Conservation (phyloP, 129 eudicot species). For the Cynara cardunculus region DNA sequence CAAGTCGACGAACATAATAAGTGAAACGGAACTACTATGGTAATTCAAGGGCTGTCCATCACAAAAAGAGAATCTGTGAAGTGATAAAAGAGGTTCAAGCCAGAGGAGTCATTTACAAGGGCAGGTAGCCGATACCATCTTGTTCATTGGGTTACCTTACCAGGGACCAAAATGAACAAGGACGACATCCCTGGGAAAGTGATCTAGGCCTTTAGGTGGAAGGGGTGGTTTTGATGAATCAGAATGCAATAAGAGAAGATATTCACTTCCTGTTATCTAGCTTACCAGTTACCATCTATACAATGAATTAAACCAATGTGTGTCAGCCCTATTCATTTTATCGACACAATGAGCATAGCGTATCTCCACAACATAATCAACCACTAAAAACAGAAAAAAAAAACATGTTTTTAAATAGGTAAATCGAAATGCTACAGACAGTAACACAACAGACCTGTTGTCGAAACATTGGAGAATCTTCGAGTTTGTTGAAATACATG, state of each 20-base stretch:
- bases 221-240: not conserved
- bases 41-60: not conserved
- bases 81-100: not conserved
- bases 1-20: not conserved
- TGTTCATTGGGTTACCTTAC: not conserved
- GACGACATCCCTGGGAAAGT: too few species aligned
- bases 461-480: constrained; percentile 94
- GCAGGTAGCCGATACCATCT: not conserved
- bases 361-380: not conserved
- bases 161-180: too few species aligned
- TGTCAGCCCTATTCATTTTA: not conserved
- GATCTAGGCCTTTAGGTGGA: too few species aligned
- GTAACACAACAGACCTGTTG: constrained; percentile 50
- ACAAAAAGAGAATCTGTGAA: not conserved
- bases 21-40: not conserved
- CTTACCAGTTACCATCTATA: not conserved
- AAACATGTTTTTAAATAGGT: not conserved
- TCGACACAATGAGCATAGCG: not conserved
- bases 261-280: not conserved
- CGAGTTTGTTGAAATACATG: constrained; percentile 75
- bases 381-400: not conserved
- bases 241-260: not conserved
- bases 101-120: not conserved
- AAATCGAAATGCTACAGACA: not conserved
- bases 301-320: not conserved